These are phyloP conservation scores for Sarocladium strictum DNA, from an alignment of 2,329 filamentous ascomycete species.

Conservation along the genomic window DNA sequence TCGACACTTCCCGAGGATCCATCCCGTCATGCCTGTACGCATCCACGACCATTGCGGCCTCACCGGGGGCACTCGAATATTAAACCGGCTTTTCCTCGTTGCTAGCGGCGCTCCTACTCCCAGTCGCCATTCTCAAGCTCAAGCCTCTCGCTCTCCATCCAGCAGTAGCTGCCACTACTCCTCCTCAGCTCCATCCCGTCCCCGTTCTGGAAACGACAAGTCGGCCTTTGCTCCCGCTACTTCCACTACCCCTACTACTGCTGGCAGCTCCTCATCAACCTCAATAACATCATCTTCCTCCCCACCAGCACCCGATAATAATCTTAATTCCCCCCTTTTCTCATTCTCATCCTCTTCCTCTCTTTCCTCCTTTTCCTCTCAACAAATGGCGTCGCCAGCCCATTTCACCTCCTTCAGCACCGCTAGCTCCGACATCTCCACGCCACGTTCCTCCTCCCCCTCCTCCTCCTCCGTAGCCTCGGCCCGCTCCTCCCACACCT, in stretches of 20 bases:
- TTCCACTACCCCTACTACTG: not conserved
- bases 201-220: slow-evolving; percentile 10
- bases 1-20: not conserved
- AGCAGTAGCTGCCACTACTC: not conserved
- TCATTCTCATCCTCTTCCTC: slow-evolving; percentile 18
- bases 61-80: slow-evolving; percentile 14
- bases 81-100: slow-evolving; percentile 29
- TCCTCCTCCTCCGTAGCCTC: slow-evolving; percentile 40
- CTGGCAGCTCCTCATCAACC: not conserved
- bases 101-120: slow-evolving; percentile 16
- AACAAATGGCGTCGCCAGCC: slow-evolving; percentile 24
- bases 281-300: not conserved
- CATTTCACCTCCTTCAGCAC: slow-evolving; percentile 29
- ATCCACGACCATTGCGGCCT: slow-evolving; percentile 1
- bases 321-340: slow-evolving; percentile 17
- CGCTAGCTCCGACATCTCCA: slow-evolving; percentile 45
- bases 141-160: not conserved
- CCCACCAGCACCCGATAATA: not conserved
- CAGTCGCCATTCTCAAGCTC: not conserved
- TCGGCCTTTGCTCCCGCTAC: slow-evolving; percentile 1
- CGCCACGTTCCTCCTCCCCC: slow-evolving; percentile 44
- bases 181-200: slow-evolving; percentile 6
- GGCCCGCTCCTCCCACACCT: slow-evolving; percentile 42
- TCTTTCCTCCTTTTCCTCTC: slow-evolving; percentile 15
- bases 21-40: slow-evolving; percentile 5